A percentile compares a stretch with the other conserved stretches of the same genome.
phyloP scores from a whole-genome alignment of 768 basidiomycete species.

The Lactarius hatsudake region DNA sequence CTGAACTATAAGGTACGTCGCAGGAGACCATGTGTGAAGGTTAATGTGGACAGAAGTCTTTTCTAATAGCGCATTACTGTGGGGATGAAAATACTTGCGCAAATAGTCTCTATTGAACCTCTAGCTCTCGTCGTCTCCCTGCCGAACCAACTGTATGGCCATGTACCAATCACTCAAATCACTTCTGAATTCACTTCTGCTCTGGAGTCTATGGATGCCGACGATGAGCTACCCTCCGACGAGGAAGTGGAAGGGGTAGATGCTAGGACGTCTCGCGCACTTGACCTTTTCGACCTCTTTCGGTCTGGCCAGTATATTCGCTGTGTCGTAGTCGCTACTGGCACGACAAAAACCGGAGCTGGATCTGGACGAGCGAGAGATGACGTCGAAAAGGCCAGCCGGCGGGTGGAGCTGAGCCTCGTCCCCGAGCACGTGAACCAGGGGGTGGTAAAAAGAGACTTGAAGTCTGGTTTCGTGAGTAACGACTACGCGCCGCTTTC shows the following conservation, averaged over 20 bases:
- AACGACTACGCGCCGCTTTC: slow-evolving; percentile 9
- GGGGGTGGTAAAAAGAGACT: slow-evolving; percentile 74
- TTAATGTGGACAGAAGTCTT: slow-evolving; percentile 11
- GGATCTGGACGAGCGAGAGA: slow-evolving; percentile 64
- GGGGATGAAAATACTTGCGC: slow-evolving; percentile 88
- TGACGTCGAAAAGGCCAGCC: slow-evolving; percentile 62
- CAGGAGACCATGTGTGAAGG: neutral
- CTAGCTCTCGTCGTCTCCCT: slow-evolving; percentile 89
- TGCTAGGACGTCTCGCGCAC: slow-evolving; percentile 39
- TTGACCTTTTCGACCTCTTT: slow-evolving; percentile 77
- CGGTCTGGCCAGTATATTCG: slow-evolving; percentile 82
- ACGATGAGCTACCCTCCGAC: slow-evolving; percentile 45
- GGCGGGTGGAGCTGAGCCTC: slow-evolving; percentile 82
- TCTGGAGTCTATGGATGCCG: slow-evolving; percentile 61
- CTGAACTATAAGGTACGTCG: slow-evolving; percentile 82
- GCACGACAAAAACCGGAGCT: slow-evolving; percentile 51
- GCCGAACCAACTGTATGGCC: slow-evolving; percentile 92
- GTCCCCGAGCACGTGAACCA: slow-evolving; percentile 81
- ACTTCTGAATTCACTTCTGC: slow-evolving; percentile 71
- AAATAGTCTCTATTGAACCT: slow-evolving; percentile 82
- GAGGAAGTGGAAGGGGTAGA: slow-evolving; percentile 46
- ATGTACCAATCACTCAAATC: slow-evolving; percentile 92
- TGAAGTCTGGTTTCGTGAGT: slow-evolving; percentile 74
- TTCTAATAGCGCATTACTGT: slow-evolving; percentile 60
- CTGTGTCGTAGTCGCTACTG: slow-evolving; percentile 67